phyloP scores from a whole-genome alignment of 257 asterid genomes.

The Gynochthodes officinalis region DNA sequence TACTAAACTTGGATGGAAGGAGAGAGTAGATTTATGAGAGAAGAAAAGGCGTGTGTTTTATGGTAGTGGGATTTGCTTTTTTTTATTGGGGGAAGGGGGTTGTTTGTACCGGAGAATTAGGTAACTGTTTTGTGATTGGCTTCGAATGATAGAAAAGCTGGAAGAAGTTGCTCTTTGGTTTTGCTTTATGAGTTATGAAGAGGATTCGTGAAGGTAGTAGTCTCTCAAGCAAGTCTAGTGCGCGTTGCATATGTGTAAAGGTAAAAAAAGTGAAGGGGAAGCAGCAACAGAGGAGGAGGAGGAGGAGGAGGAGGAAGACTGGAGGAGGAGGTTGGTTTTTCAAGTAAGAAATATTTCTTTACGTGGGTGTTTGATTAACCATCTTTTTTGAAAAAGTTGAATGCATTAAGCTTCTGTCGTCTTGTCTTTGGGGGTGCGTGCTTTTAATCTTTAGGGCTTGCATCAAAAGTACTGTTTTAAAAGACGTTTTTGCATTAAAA shows the following conservation, averaged over 20 bases:
- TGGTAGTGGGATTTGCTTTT: slow-evolving; percentile 57
- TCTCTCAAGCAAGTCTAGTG: neutral
- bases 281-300: neutral
- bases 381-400: neutral
- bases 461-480: too few relatives aligned
- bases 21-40: slow-evolving; percentile 42
- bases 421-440: neutral
- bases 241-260: neutral
- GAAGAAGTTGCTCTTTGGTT: slow-evolving; percentile 19
- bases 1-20: slow-evolving; percentile 52
- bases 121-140: slow-evolving; percentile 28
- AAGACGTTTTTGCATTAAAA: too few relatives aligned
- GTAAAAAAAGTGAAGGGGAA: neutral
- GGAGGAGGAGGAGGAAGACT: neutral
- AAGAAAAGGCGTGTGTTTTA: slow-evolving; percentile 48
- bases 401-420: neutral
- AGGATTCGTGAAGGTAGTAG: slow-evolving; percentile 9
- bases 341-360: neutral
- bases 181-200: slow-evolving; percentile 15
- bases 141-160: slow-evolving; percentile 32
- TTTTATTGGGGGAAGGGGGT: too few relatives aligned
- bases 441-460: neutral
- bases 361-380: neutral
- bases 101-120: slow-evolving; percentile 8
- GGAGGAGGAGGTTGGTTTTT: neutral